Evolutionary conservation across 306 rosid species (phyloP).

Genomic region (Sesbania bispinosa): DNA sequence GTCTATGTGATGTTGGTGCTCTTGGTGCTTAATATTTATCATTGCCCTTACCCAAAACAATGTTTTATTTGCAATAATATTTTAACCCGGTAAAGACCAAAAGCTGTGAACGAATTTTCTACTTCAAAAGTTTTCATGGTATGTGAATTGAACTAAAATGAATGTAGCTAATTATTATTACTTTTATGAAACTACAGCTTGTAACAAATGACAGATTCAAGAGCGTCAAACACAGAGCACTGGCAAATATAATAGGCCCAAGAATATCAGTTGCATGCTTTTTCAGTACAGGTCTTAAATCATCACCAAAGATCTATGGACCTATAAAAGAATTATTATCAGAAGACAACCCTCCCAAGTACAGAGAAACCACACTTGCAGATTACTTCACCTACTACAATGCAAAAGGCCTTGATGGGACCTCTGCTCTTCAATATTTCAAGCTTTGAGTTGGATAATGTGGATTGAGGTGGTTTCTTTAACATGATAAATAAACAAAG

Average conservation of each 20-base stretch:
- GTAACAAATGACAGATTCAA: slow-evolving; percentile 24
- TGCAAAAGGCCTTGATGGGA: slow-evolving; percentile 20
- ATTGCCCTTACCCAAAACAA: background rate
- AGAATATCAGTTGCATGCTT: slow-evolving; percentile 24
- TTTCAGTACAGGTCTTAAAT: background rate
- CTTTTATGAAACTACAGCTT: background rate
- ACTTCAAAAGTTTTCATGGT: background rate
- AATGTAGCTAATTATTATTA: background rate
- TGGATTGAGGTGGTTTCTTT: no score
- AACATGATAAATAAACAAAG: no score
- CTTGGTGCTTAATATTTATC: background rate
- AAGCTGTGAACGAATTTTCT: background rate
- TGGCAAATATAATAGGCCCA: slow-evolving; percentile 11
- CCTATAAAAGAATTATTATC: slow-evolving; percentile 20
- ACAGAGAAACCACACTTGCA: slow-evolving; percentile 16
- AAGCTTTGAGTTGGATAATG: background rate
- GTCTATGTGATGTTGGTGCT: background rate
- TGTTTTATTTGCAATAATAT: no score
- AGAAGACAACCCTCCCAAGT: slow-evolving; percentile 15
- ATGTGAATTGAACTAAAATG: background rate
- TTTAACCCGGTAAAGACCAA: no score
- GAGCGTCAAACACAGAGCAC: slow-evolving; percentile 18
- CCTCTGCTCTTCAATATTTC: slow-evolving; percentile 13
- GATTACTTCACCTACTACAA: background rate
- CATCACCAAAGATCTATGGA: background rate